Conservation (phyloP, 1,284 basidiomycete genomes). For the Cronartium quercuum region DNA sequence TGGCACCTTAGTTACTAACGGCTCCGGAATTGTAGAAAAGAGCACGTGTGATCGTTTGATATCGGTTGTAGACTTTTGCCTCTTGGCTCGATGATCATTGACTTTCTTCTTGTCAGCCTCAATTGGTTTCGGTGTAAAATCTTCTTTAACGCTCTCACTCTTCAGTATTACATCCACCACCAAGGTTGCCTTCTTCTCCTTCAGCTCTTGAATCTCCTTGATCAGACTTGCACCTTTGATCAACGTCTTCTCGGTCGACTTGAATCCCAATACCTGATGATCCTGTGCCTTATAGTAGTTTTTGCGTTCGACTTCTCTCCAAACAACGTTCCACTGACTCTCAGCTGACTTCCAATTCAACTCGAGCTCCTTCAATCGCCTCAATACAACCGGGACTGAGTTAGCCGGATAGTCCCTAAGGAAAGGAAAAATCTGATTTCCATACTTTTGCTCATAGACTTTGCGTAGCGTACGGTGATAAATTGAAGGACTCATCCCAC, state of each 20-base stretch:
- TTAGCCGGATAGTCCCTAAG: slow-evolving; percentile 34
- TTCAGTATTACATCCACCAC: neutral
- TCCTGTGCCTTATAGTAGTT: slow-evolving; percentile 39
- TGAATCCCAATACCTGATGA: slow-evolving; percentile 37
- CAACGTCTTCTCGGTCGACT: slow-evolving; percentile 36
- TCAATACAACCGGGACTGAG: slow-evolving; percentile 28
- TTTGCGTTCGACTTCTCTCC: slow-evolving; percentile 38
- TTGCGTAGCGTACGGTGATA: slow-evolving; percentile 33
- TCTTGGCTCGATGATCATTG: neutral
- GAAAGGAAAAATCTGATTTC: slow-evolving; percentile 27
- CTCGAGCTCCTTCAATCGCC: slow-evolving; percentile 30
- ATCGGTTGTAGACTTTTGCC: neutral
- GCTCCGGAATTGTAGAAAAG: neutral
- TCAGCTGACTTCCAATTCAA: slow-evolving; percentile 38
- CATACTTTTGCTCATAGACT: slow-evolving; percentile 33
- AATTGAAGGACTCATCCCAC: slow-evolving; percentile 37
- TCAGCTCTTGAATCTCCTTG: slow-evolving; percentile 37
- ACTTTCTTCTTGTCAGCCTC: neutral
- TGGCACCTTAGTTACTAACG: neutral
- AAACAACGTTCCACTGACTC: slow-evolving; percentile 36
- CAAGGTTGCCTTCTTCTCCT: slow-evolving; percentile 8
- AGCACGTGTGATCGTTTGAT: neutral
- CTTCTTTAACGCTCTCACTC: neutral
- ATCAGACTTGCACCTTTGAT: slow-evolving; percentile 28
- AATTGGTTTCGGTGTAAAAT: neutral